A percentile compares a stretch with the other conserved stretches of the same genome.
Conservation (phyloP, 2,329 filamentous ascomycete species). For the Cladophialophora immunda region DNA sequence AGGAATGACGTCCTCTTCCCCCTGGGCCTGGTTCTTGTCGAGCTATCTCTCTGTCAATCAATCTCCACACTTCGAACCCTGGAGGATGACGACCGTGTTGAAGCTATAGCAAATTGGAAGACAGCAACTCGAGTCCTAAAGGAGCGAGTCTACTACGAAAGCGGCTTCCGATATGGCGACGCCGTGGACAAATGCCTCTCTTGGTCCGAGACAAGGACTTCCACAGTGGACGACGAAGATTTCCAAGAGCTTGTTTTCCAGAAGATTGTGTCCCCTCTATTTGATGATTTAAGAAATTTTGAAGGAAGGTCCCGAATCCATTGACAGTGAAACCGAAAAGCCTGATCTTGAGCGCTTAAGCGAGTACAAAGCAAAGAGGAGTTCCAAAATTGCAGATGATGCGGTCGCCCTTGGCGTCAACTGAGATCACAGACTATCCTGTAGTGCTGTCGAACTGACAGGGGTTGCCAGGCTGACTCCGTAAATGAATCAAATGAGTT, state of each 20-base stretch:
- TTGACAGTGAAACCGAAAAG: too few species aligned
- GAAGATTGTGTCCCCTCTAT: constrained; percentile 29
- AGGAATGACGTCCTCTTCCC: constrained; percentile 35
- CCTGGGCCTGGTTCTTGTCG: constrained; percentile 33
- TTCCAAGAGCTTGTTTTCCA: constrained; percentile 37
- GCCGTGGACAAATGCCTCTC: constrained; percentile 34
- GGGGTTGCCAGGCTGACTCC: too few species aligned
- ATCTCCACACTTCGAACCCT: constrained; percentile 27
- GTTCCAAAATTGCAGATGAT: too few species aligned
- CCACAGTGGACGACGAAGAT: constrained; percentile 29
- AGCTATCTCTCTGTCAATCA: constrained; percentile 39
- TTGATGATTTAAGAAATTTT: constrained; percentile 47
- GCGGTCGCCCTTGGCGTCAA: too few species aligned
- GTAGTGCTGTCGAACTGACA: too few species aligned
- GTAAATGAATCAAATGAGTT: too few species aligned
- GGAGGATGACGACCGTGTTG: constrained; percentile 34
- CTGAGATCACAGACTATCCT: too few species aligned
- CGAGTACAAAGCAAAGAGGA: too few species aligned
- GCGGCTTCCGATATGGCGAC: constrained; percentile 37
- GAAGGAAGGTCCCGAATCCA: constrained; percentile 46
- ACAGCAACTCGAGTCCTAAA: constrained; percentile 35
- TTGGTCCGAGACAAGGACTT: constrained; percentile 23
- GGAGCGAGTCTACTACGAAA: constrained; percentile 32
- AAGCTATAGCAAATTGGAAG: constrained; percentile 35
- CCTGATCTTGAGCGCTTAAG: too few species aligned